phyloP scores from a whole-genome alignment of 768 basidiomycete genomes.

The Lactarius indigo region DNA sequence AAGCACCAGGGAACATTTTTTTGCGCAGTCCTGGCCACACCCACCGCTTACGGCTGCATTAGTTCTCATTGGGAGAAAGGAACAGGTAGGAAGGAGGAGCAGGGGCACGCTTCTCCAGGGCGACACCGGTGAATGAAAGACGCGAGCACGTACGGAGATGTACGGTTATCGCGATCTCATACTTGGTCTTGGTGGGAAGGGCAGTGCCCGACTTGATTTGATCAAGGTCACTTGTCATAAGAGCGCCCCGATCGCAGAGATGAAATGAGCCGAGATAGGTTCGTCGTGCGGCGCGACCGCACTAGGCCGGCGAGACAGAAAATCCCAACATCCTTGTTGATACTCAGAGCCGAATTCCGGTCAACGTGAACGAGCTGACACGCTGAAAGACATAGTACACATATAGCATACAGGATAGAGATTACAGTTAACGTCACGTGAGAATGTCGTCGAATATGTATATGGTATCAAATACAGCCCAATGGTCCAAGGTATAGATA shows the following conservation, averaged over 20 bases:
- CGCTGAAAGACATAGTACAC: constrained; percentile 13
- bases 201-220: not conserved
- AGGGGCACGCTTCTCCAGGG: not conserved
- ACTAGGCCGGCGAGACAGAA: not conserved
- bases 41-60: not conserved
- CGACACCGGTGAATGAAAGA: not conserved
- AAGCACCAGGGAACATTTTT: not conserved
- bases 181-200: not conserved
- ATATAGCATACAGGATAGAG: constrained; percentile 22
- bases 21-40: too few relatives aligned
- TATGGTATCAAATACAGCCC: constrained; percentile 23
- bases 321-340: not conserved
- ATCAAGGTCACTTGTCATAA: not conserved
- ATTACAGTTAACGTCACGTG: constrained; percentile 19
- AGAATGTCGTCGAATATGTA: constrained; percentile 15
- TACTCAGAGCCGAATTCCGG: not conserved
- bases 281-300: not conserved
- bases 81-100: not conserved
- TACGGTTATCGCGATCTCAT: not conserved
- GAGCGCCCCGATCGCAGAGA: not conserved
- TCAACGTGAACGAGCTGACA: not conserved
- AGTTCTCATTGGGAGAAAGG: not conserved
- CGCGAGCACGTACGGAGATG: not conserved
- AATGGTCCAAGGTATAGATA: constrained; percentile 24
- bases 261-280: not conserved